Evolutionary conservation across 768 basidiomycete species (phyloP).

Genomic region (Lactifluus volemus): DNA sequence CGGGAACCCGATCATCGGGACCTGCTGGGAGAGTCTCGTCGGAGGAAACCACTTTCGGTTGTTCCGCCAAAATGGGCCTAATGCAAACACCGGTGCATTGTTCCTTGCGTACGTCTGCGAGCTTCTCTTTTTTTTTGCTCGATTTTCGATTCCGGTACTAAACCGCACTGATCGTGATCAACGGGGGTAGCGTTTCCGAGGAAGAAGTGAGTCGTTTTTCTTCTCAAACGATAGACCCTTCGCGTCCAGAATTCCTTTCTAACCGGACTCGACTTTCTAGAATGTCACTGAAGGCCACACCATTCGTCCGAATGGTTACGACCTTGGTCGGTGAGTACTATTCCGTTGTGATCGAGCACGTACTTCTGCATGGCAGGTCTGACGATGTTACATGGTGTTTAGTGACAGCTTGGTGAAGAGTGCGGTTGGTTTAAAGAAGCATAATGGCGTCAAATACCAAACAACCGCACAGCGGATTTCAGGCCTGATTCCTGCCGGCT

Average conservation of each 20-base stretch:
- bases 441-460: constrained; percentile 29
- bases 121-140: background rate
- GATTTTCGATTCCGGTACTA: background rate
- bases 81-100: constrained; percentile 26
- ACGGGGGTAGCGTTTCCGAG: background rate
- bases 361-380: background rate
- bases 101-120: constrained; percentile 29
- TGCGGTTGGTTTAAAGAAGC: constrained; percentile 2
- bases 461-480: constrained; percentile 40
- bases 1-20: constrained; percentile 29
- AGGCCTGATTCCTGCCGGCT: constrained; percentile 46
- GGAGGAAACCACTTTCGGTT: constrained; percentile 20
- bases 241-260: background rate
- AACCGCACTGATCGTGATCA: background rate
- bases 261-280: background rate
- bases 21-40: constrained; percentile 32
- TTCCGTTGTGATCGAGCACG: no score
- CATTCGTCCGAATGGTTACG: constrained; percentile 26
- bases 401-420: constrained; percentile 10
- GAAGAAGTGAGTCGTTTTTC: background rate
- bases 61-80: constrained; percentile 27
- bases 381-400: background rate
- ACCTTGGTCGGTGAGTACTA: constrained; percentile 25
- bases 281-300: constrained; percentile 19
- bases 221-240: background rate